These are phyloP conservation scores for Thielaviopsis euricoi DNA, from an alignment of 2,329 filamentous ascomycete species.

Conservation along the genomic window DNA sequence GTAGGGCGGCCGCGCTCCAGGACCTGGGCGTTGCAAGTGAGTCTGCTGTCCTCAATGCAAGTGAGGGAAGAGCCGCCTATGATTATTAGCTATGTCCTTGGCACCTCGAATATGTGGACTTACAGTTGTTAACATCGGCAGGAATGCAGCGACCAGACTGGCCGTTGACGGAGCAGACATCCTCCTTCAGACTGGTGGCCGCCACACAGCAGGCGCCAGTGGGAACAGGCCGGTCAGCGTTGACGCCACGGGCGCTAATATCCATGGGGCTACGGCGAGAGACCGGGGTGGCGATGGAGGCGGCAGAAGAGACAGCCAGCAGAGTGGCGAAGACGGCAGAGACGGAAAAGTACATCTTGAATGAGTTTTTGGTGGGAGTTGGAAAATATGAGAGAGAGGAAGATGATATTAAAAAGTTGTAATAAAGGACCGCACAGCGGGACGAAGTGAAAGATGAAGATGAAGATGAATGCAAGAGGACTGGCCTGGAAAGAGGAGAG, in stretches of 20 bases:
- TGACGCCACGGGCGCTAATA: constrained; percentile 16
- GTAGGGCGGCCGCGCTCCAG: constrained; percentile 17
- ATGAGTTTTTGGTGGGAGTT: background rate
- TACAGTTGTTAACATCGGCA: constrained; percentile 20
- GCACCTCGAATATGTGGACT: constrained; percentile 7
- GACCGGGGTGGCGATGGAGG: constrained; percentile 11
- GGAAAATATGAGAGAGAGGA: background rate
- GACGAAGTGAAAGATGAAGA: constrained; percentile 2
- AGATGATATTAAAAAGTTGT: constrained; percentile 3
- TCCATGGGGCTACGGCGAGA: constrained; percentile 14
- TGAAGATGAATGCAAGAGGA: constrained; percentile 5
- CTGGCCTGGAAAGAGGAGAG: constrained; percentile 8
- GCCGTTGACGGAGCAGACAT: constrained; percentile 21
- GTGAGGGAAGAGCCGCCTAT: constrained; percentile 16
- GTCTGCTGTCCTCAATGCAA: constrained; percentile 17
- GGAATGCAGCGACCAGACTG: constrained; percentile 21
- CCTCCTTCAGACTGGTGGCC: constrained; percentile 22
- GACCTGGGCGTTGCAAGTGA: constrained; percentile 16
- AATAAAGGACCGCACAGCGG: constrained; percentile 12
- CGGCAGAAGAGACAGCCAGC: constrained; percentile 15
- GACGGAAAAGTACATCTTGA: constrained; percentile 19
- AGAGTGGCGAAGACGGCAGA: constrained; percentile 16
- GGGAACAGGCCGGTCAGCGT: constrained; percentile 20
- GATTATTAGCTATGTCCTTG: background rate
- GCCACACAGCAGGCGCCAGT: constrained; percentile 21